A percentile compares a stretch with the other conserved stretches of the same genome.
Evolutionary conservation across 2,329 filamentous ascomycete genomes (phyloP).

Genomic region (Venturia carpophila): DNA sequence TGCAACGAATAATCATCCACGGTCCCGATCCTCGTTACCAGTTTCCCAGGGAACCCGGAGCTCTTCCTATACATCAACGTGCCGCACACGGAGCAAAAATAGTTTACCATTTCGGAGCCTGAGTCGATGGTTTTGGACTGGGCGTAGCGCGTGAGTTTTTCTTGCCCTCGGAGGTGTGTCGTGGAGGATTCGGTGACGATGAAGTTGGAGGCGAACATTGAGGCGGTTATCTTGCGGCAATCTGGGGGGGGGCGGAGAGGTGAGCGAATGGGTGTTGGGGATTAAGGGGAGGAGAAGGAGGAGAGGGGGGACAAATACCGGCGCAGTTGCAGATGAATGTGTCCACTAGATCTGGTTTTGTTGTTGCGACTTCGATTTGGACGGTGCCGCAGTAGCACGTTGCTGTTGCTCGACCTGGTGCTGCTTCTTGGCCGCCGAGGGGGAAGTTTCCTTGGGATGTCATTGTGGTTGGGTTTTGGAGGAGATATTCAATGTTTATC

Average conservation of each 20-base stretch:
- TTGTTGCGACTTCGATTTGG: no score
- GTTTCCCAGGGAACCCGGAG: conserved; percentile 37
- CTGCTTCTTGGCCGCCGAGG: no score
- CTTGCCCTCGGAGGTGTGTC: conserved; percentile 44
- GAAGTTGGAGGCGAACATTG: conserved; percentile 55
- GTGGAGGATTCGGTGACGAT: conserved; percentile 39
- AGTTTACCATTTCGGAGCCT: conserved; percentile 50
- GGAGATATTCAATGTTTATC: no score
- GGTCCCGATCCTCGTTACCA: conserved; percentile 50
- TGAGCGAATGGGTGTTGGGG: background rate
- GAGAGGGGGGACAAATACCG: no score
- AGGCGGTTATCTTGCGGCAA: conserved; percentile 40
- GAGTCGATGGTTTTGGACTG: conserved; percentile 37
- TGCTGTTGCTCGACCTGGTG: no score
- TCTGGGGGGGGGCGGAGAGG: background rate
- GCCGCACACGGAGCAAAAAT: conserved; percentile 54
- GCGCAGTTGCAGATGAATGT: no score
- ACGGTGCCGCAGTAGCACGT: no score
- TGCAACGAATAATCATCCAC: conserved; percentile 54
- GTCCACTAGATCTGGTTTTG: no score
- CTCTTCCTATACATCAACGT: conserved; percentile 52
- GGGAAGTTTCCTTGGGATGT: no score
- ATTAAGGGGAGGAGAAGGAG: background rate
- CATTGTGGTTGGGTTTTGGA: no score
- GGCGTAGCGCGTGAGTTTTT: conserved; percentile 39